These are phyloP conservation scores for Lagenidium giganteum DNA, from an alignment of 352 stramenopile genomes.

Conservation along the genomic window DNA sequence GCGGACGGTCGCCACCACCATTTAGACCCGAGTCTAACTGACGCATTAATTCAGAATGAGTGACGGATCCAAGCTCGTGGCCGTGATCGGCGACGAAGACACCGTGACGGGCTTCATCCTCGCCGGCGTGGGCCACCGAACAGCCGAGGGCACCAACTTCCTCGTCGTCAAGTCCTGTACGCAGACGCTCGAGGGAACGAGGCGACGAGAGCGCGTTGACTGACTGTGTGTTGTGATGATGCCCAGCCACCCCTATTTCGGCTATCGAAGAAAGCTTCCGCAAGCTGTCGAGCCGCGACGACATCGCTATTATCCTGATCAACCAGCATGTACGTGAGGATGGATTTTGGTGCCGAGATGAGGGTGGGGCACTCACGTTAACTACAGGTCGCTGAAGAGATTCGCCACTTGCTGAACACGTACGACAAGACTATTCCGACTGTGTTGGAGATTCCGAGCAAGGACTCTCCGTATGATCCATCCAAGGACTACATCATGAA, in stretches of 20 bases:
- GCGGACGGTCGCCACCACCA: too few relatives aligned
- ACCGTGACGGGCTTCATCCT: slow-evolving; percentile 98
- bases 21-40: too few relatives aligned
- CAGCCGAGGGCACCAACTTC: slow-evolving; percentile 94
- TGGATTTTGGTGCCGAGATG: neutral
- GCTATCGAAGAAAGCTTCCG: slow-evolving; percentile 93
- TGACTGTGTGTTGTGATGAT: neutral
- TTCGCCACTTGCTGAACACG: slow-evolving; percentile 96
- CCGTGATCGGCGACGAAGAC: slow-evolving; percentile 92
- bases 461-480: slow-evolving; percentile 94
- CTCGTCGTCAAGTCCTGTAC: slow-evolving; percentile 94
- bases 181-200: slow-evolving; percentile 8
- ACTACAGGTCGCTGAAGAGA: slow-evolving; percentile 92
- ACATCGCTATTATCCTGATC: slow-evolving; percentile 99
- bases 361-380: neutral
- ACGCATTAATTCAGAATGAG: slow-evolving; percentile 36
- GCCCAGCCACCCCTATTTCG: slow-evolving; percentile 77
- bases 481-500: slow-evolving; percentile 99
- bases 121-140: slow-evolving; percentile 94
- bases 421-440: slow-evolving; percentile 99
- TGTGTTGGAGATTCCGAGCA: slow-evolving; percentile 97
- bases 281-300: slow-evolving; percentile 89
- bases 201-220: neutral
- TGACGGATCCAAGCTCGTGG: slow-evolving; percentile 82
- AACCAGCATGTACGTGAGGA: slow-evolving; percentile 92